These are phyloP conservation scores for Thelonectria olida DNA, from an alignment of 2,329 filamentous ascomycete genomes.

Conservation along the genomic window DNA sequence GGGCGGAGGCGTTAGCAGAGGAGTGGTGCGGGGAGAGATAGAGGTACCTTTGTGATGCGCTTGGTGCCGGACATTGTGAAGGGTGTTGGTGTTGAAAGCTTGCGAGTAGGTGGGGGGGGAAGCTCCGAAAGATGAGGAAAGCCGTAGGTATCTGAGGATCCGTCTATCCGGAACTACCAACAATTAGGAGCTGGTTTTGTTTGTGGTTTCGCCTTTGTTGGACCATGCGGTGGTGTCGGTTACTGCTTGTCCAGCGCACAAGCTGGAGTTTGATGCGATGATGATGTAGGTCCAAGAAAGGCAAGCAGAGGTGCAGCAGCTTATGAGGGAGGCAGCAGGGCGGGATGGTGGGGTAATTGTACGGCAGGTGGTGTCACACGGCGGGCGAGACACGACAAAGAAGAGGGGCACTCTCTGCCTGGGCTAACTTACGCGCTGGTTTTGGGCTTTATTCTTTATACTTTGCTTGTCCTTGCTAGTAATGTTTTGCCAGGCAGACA, in stretches of 20 bases:
- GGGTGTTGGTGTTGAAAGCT: no score
- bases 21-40: neutral
- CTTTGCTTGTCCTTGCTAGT: no score
- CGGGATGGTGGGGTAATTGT: conserved; percentile 8
- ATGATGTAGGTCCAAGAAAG: conserved; percentile 31
- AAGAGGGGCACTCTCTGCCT: neutral
- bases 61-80: conserved; percentile 53
- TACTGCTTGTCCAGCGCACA: neutral
- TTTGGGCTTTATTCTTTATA: no score
- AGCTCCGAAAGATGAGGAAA: no score
- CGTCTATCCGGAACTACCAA: no score
- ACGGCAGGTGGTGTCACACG: neutral
- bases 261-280: neutral
- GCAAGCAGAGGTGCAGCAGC: neutral
- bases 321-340: no score
- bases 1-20: conserved; percentile 11
- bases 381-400: neutral
- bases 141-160: no score
- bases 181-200: no score
- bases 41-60: conserved; percentile 55
- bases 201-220: no score
- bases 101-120: no score
- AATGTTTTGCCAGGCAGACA: no score
- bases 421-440: neutral
- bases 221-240: neutral